Evolutionary conservation across 139 green algal genomes (phyloP), one percentile per base, ranked within the genome.

Genomic region (Picochlorum costavermella): DNA sequence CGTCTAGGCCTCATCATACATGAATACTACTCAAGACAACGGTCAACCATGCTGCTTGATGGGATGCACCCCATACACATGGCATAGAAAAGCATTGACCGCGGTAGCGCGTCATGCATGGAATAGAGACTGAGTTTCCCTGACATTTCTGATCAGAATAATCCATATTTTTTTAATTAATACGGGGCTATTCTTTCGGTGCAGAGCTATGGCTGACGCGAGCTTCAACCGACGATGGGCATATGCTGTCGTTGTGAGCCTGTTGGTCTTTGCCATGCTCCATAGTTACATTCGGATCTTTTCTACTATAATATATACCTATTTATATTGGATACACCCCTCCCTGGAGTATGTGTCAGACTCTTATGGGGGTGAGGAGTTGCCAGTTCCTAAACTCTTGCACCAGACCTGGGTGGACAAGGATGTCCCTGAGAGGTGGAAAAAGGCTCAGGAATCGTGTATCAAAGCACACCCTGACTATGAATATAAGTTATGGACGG

Each of bases 371-470:
- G 31, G 16, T 31, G 25, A 50, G 14, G 48, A 33, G n/a, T 23
- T 65, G 8, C 23, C 28, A 13, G 70, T 85, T n/a, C 78, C 78
- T 3, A 68, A 65, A 43, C 63, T 85, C 33, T 64, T 85, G n/a
- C 78, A 85, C 49, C 78, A 85, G 46, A 85, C 75, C 17, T 85
- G 78, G 78, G 73, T 79, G 61, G 61, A 31, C 5, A 30, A 48
- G 2, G 25, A 77, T 28, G 31, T 85, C 5, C 78, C 78, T 5
- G 49, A 66, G 28, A 69, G 76, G 45, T 85, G 75, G 75, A 17
- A 50, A 37, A 56, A 58, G 4, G 78, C 78, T 3, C 70, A 64
- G 44, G 37, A 81, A 58, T 81, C 71, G 14, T 84, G 78, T 65
- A 65, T 63, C 10, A 50, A 67, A 29, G 36, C 79, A 31, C 75